Percentiles rank a stretch among this genome's conserved stretches.
These are phyloP conservation scores for Lagenidium sp. DNA, from an alignment of 352 stramenopile species.

Conservation along the genomic window DNA sequence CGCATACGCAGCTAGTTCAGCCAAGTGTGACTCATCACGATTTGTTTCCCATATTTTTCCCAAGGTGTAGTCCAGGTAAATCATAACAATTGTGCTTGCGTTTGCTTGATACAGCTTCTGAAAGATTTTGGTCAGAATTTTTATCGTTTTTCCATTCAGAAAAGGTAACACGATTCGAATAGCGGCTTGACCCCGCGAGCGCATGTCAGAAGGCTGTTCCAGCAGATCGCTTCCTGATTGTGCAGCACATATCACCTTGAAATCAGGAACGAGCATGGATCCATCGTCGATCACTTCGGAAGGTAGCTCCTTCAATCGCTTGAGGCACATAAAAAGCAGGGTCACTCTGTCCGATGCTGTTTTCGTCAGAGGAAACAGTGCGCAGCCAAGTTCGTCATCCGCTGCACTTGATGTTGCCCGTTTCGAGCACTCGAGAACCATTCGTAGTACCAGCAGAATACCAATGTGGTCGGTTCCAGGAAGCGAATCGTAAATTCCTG, in stretches of 20 bases:
- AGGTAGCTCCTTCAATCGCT: conserved; percentile 52
- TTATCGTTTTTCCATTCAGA: conserved; percentile 51
- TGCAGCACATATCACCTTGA: conserved; percentile 49
- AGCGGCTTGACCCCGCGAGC: conserved; percentile 11
- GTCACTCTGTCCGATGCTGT: conserved; percentile 40
- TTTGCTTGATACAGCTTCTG: conserved; percentile 54
- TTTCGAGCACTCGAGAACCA: conserved; percentile 74
- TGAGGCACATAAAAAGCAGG: conserved; percentile 72
- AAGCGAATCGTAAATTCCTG: conserved; percentile 44
- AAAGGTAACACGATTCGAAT: conserved; percentile 37
- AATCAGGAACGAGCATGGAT: conserved; percentile 17
- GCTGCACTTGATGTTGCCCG: conserved; percentile 13
- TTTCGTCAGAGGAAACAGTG: conserved; percentile 51
- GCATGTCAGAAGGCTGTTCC: conserved; percentile 2
- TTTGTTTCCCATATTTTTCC: conserved; percentile 36
- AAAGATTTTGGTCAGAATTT: conserved; percentile 64
- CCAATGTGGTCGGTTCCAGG: conserved; percentile 61
- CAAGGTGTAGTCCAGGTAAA: conserved; percentile 49
- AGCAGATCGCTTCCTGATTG: conserved; percentile 28
- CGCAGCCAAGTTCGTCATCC: too few species aligned
- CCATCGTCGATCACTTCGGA: conserved; percentile 1
- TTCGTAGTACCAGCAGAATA: conserved; percentile 53
- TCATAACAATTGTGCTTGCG: conserved; percentile 51
- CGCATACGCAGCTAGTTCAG: conserved; percentile 46
- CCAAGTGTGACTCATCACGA: conserved; percentile 8